phyloP scores from a whole-genome alignment of 75 land plant genomes.

The Selaginella tamariscina region DNA sequence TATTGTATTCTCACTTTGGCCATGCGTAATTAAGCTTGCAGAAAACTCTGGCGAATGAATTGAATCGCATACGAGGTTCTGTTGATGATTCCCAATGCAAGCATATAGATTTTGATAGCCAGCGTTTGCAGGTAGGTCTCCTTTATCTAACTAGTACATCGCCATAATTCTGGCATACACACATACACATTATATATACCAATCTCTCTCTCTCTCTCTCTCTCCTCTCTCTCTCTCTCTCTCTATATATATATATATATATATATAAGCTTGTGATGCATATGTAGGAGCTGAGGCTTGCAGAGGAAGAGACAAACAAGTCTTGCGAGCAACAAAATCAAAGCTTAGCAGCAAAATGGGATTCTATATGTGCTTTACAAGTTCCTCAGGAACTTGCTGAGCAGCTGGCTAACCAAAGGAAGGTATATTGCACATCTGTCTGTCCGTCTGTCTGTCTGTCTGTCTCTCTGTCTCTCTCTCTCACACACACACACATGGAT shows the following conservation, averaged over 20 bases:
- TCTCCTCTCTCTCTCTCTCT: too few species aligned
- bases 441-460: too few species aligned
- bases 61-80: neutral
- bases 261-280: too few species aligned
- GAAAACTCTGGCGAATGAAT: neutral
- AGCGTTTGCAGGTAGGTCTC: neutral
- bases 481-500: too few species aligned
- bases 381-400: slow-evolving; percentile 26
- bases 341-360: slow-evolving; percentile 17
- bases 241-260: too few species aligned
- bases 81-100: neutral
- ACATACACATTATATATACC: too few species aligned
- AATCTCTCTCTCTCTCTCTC: too few species aligned
- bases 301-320: neutral
- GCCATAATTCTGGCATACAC: too few species aligned
- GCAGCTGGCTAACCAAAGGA: slow-evolving; percentile 15
- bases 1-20: neutral
- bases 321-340: neutral
- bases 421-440: slow-evolving; percentile 5
- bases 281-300: neutral
- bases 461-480: too few species aligned
- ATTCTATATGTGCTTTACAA: slow-evolving; percentile 6
- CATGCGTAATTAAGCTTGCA: neutral
- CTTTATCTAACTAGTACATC: too few species aligned
- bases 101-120: neutral